Conservation (phyloP, 306 rosid species). For the Hippophae rhamnoides region DNA sequence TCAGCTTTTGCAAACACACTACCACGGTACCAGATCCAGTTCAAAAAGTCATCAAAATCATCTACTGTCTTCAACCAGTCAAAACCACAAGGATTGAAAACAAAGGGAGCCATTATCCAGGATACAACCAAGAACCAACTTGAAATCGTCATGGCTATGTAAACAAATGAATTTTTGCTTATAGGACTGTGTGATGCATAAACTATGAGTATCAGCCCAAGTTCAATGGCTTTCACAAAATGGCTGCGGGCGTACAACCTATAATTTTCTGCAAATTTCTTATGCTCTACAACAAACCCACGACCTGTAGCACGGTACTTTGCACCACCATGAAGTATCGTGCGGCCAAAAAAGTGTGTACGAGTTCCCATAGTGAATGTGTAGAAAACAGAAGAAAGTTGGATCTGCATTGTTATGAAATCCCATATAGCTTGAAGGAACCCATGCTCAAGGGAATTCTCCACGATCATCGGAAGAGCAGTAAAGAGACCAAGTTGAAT, state of each 20-base stretch:
- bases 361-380: slow-evolving; percentile 84
- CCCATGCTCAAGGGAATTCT: slow-evolving; percentile 73
- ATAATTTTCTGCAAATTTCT: slow-evolving; percentile 77
- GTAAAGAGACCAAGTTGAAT: slow-evolving; percentile 78
- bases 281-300: slow-evolving; percentile 85
- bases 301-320: slow-evolving; percentile 88
- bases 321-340: slow-evolving; percentile 88
- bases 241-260: slow-evolving; percentile 88
- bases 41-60: slow-evolving; percentile 74
- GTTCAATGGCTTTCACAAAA: slow-evolving; percentile 83
- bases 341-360: slow-evolving; percentile 71
- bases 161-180: slow-evolving; percentile 49
- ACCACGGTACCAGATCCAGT: slow-evolving; percentile 69
- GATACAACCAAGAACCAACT: slow-evolving; percentile 79
- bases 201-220: slow-evolving; percentile 59
- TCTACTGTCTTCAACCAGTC: slow-evolving; percentile 85
- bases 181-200: slow-evolving; percentile 59
- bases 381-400: slow-evolving; percentile 81
- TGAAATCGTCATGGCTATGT: slow-evolving; percentile 61
- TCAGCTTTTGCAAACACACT: slow-evolving; percentile 84
- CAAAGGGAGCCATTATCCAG: slow-evolving; percentile 79
- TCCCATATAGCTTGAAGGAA: slow-evolving; percentile 81
- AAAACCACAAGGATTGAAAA: slow-evolving; percentile 80
- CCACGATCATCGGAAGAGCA: slow-evolving; percentile 87
- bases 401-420: slow-evolving; percentile 76